Base-by-base conservation (phyloP, 495 filamentous ascomycete species). In the Aspergillus homomorphus region DNA sequence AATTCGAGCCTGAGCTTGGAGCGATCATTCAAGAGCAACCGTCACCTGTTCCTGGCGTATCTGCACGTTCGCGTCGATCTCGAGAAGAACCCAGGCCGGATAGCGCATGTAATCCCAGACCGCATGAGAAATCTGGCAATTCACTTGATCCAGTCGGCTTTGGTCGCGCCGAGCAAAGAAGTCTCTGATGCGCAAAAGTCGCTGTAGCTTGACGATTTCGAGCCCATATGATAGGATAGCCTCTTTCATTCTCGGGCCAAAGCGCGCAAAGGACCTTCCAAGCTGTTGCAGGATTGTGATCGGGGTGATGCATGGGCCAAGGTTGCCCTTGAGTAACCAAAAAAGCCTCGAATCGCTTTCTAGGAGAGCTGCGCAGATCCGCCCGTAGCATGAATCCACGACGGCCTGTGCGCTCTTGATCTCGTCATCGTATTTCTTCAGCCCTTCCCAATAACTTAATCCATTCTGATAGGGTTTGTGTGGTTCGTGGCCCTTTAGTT, bases 61-160 rank as follows among this genome's bases (percentile, higher is more conserved):
- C 12, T 82, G 65, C 20, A 91, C 72, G 21, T 82, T 77, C 33
- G 78, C 82, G 45, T 91, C 88, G 19, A 89, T 68, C 56, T 89
- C 84, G 0, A 91, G 61, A 7, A 90, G 69, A 1, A 89, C 65
- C 60, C 71, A 82, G 26, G 90, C 86, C 0, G 85, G 80, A 45
- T 74, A 70, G 0, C 75, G 53, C 8, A 63, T n/a, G 0, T 82
- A 81, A 38, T 78, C 58, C 80, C 83, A 86, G 38, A 79, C 77
- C 15, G 64, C 62, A 62, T 83, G 78, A 2, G 82, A 83, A 6
- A 51, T 28, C 62, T 87, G 87, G 1, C 22, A 28, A 0, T 83
- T 45, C 60, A 89, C 87, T 26, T 71, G 71, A 0, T 68, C 21
- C 0, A 88, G 64, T 16, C 43, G 45, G 38, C 78, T 80, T 2